These are phyloP conservation scores for Sphaerulina musiva DNA, from an alignment of 2,329 filamentous ascomycete species.

Conservation along the genomic window DNA sequence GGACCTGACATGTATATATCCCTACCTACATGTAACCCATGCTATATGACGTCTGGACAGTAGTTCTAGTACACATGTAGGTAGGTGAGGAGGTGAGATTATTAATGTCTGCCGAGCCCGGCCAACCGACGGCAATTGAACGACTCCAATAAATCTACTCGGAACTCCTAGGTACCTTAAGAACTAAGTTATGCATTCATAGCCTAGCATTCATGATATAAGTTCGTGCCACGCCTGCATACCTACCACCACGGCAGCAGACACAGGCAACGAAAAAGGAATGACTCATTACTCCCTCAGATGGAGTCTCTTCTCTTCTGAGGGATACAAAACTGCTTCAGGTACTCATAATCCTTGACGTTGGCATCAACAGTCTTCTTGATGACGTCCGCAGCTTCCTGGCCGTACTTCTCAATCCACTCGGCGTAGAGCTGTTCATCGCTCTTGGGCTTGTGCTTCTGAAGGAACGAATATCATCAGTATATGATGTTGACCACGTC, in stretches of 20 bases:
- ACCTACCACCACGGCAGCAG: neutral
- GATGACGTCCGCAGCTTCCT: conserved; percentile 64
- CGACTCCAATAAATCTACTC: too few species aligned
- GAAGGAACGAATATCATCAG: conserved; percentile 5
- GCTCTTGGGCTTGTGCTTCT: conserved; percentile 57
- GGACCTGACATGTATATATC: too few species aligned
- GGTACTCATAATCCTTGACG: conserved; percentile 68
- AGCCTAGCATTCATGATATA: too few species aligned
- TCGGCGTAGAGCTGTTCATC: conserved; percentile 62
- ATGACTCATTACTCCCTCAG: neutral
- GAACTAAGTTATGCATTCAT: too few species aligned
- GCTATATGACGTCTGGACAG: too few species aligned
- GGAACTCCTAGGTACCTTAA: too few species aligned
- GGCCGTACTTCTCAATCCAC: conserved; percentile 69
- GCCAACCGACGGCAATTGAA: too few species aligned
- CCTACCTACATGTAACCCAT: too few species aligned
- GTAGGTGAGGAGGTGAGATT: too few species aligned
- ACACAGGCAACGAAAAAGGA: neutral
- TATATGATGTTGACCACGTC: neutral
- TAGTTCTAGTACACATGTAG: too few species aligned
- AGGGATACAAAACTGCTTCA: conserved; percentile 63
- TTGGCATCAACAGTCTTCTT: conserved; percentile 65
- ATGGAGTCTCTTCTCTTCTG: conserved; percentile 11
- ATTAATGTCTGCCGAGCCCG: too few species aligned
- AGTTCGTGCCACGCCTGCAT: neutral